Percentiles rank a stretch among this genome's conserved stretches.
Conservation (phyloP, 495 filamentous ascomycete genomes). For the Neurospora cerealis region DNA sequence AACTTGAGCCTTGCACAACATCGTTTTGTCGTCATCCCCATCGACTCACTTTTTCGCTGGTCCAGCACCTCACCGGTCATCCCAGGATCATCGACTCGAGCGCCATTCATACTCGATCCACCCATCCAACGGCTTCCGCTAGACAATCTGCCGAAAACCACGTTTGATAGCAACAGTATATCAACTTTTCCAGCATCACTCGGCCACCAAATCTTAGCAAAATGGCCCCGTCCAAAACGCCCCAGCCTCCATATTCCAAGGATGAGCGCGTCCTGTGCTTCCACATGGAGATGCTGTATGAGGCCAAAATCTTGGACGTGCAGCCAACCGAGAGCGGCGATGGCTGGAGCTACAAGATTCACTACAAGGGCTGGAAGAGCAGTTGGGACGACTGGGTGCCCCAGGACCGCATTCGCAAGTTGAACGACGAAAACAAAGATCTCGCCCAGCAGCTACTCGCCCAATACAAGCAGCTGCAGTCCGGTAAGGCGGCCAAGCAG, state of each 20-base stretch:
- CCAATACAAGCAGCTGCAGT: slow-evolving; percentile 39
- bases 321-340: slow-evolving; percentile 59
- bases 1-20: background rate
- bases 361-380: slow-evolving; percentile 99
- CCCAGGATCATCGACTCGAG: background rate
- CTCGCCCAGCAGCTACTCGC: slow-evolving; percentile 58
- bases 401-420: slow-evolving; percentile 87
- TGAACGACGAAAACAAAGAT: slow-evolving; percentile 86
- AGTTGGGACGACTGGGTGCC: slow-evolving; percentile 99
- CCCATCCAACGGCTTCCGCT: background rate
- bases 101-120: background rate
- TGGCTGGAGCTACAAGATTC: slow-evolving; percentile 75
- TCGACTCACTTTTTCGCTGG: background rate
- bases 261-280: slow-evolving; percentile 96
- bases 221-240: slow-evolving; percentile 33
- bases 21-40: background rate
- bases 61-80: background rate
- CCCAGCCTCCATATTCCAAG: slow-evolving; percentile 57
- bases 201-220: background rate
- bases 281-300: slow-evolving; percentile 91
- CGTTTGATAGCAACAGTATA: background rate
- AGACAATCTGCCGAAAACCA: background rate
- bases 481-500: slow-evolving; percentile 36
- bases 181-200: background rate
- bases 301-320: slow-evolving; percentile 86